Base-by-base conservation (phyloP, 2,329 filamentous ascomycete genomes). In the Sodiomyces alkalinus region DNA sequence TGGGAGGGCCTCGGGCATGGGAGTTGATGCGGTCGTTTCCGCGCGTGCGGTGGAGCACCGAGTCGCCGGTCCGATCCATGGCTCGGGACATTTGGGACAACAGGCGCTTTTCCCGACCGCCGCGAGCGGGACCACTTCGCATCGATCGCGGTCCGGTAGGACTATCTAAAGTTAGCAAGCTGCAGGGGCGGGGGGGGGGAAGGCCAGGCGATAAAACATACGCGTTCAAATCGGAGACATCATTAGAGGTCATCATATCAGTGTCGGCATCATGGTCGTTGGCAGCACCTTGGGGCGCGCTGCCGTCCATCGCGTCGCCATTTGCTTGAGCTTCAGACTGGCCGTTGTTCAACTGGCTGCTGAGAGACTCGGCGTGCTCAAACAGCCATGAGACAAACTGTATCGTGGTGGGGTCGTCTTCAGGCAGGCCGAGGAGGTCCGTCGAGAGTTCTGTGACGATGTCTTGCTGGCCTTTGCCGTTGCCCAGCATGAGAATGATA, bases 311-410 rank as follows among this genome's bases (percentile, higher is more conserved):
- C 19, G 42, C 43, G 25, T 49, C 44, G 19, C 29, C 46, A 12
- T 33, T 45, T 5, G 44, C n/a, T n/a, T n/a, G n/a, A n/a, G n/a
- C n/a, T n/a, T n/a, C n/a, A n/a, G n/a, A n/a, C n/a, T n/a, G n/a
- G n/a, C n/a, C n/a, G n/a, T n/a, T n/a, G n/a, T n/a, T n/a, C 33
- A 75, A 44, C 47, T 77, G 71, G 27, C 60, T 58, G 44, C 76
- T 73, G 36, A 90, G 60, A 9, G 58, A 38, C 25, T 78, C 71
- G 35, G 93, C 76, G 49, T 92, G 80, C 31, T 85, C 71, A 48
- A 96, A 96, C n/a, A 98, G 61, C 90, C 90, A 98, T 48, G 66
- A 68, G 36, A 86, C 75, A 48, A 98, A 96, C 30, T 86, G 77
- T 36, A 70, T 71, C 6, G 83, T 82, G 39, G 75, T 76, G 28